Conservation (phyloP, 495 filamentous ascomycete genomes). For the Penicillium pancosmium region DNA sequence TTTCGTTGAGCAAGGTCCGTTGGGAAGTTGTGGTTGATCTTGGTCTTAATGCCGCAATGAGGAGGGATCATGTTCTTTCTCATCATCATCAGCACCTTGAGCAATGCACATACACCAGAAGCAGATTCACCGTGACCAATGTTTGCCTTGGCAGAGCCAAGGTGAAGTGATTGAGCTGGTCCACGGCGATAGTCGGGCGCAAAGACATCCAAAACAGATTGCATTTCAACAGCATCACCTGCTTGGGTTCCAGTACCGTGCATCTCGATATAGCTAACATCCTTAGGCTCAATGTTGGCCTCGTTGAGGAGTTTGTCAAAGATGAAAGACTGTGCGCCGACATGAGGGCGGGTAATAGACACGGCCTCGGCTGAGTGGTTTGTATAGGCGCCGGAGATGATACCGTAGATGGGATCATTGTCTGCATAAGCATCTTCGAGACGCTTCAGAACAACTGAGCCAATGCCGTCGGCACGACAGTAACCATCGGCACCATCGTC, state of each 20-base stretch:
- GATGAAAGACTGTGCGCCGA: constrained; percentile 69
- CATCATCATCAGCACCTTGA: constrained; percentile 89
- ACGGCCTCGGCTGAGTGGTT: constrained; percentile 78
- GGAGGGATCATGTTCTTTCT: constrained; percentile 81
- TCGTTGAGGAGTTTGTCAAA: constrained; percentile 69
- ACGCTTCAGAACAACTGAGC: constrained; percentile 71
- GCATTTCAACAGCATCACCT: constrained; percentile 80
- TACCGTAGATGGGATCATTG: constrained; percentile 71
- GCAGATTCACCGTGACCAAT: constrained; percentile 89
- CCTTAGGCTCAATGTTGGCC: constrained; percentile 69
- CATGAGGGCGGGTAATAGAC: constrained; percentile 84
- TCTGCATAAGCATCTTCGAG: constrained; percentile 74
- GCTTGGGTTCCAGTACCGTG: constrained; percentile 89
- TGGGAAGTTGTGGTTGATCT: constrained; percentile 81
- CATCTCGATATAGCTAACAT: constrained; percentile 84
- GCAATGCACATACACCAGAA: constrained; percentile 78
- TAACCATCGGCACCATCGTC: constrained; percentile 79
- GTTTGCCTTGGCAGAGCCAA: constrained; percentile 88
- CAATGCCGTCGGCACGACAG: constrained; percentile 74
- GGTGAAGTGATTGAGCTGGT: constrained; percentile 69
- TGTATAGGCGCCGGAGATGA: constrained; percentile 66
- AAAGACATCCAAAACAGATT: constrained; percentile 77
- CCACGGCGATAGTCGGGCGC: constrained; percentile 70
- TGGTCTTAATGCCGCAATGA: constrained; percentile 84
- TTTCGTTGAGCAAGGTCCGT: constrained; percentile 73